Conservation (phyloP, 2,329 filamentous ascomycete species). For the Ascochyta clinopodiicola region DNA sequence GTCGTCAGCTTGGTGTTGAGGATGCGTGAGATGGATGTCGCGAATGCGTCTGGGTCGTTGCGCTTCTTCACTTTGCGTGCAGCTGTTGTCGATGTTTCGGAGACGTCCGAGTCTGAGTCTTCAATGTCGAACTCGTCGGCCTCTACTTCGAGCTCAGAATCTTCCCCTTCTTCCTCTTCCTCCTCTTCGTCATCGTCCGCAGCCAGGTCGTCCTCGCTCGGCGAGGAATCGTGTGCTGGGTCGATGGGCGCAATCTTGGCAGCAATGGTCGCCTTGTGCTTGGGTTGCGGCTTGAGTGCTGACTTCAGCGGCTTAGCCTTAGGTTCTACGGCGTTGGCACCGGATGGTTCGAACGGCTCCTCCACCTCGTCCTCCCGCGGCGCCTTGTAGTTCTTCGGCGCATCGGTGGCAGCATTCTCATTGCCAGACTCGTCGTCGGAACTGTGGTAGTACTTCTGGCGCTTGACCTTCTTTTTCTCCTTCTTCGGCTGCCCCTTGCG, state of each 20-base stretch:
- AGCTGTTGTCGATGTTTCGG: conserved; percentile 43
- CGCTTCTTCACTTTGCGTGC: conserved; percentile 72
- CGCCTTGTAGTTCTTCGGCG: conserved; percentile 54
- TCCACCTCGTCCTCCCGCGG: conserved; percentile 55
- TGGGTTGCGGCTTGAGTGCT: conserved; percentile 27
- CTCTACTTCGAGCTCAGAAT: conserved; percentile 47
- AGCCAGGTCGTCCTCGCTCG: conserved; percentile 28
- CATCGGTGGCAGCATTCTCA: conserved; percentile 39
- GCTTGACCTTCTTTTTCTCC: conserved; percentile 66
- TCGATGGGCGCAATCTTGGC: conserved; percentile 35
- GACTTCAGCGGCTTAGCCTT: conserved; percentile 24
- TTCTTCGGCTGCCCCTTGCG: conserved; percentile 60
- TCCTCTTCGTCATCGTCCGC: conserved; percentile 12
- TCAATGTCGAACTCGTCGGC: conserved; percentile 43
- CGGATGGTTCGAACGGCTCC: conserved; percentile 41
- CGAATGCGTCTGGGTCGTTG: conserved; percentile 90
- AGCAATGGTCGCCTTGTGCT: conserved; percentile 30
- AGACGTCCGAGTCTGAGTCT: conserved; percentile 37
- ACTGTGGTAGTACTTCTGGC: conserved; percentile 69
- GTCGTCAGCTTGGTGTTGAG: conserved; percentile 85
- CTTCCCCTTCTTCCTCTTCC: conserved; percentile 28
- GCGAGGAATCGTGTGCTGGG: conserved; percentile 39
- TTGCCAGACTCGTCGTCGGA: conserved; percentile 68
- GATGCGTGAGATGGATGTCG: conserved; percentile 92
- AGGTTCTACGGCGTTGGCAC: conserved; percentile 30